Evolutionary conservation across 1,139 yeast genomes (phyloP).

Genomic region (Blastobotrys aristatus): DNA sequence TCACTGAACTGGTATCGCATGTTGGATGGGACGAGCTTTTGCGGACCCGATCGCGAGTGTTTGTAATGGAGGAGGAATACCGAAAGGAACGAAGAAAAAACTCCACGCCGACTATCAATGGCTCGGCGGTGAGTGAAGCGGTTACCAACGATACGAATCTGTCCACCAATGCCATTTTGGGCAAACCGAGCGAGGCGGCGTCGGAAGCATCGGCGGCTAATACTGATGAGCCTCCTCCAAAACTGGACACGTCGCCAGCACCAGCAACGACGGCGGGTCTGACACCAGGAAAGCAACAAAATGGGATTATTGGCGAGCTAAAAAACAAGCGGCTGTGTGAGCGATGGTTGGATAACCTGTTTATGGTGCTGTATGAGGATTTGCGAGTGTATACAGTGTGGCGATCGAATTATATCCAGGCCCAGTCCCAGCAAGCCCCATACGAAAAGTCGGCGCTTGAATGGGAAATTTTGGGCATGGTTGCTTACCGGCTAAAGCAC

Average conservation of each 20-base stretch:
- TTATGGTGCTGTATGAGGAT: slow-evolving; percentile 83
- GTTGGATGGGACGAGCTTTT: slow-evolving; percentile 91
- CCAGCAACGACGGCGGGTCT: not conserved
- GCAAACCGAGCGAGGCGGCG: slow-evolving; percentile 7
- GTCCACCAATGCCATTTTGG: slow-evolving; percentile 6
- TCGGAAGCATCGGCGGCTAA: not conserved
- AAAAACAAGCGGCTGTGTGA: slow-evolving; percentile 82
- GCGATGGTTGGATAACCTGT: slow-evolving; percentile 88
- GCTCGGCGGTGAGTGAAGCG: not conserved
- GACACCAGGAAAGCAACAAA: not conserved
- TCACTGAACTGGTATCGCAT: slow-evolving; percentile 61
- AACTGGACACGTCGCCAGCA: slow-evolving; percentile 5
- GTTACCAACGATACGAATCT: not conserved
- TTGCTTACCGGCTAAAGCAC: slow-evolving; percentile 75
- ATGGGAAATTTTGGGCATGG: slow-evolving; percentile 88
- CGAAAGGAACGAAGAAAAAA: slow-evolving; percentile 32
- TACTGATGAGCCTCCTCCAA: not conserved
- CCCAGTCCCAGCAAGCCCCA: slow-evolving; percentile 67
- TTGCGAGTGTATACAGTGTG: slow-evolving; percentile 79
- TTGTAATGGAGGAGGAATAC: slow-evolving; percentile 94
- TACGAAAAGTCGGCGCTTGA: slow-evolving; percentile 79
- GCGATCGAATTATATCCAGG: slow-evolving; percentile 87
- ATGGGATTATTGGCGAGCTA: slow-evolving; percentile 29
- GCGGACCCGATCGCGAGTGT: slow-evolving; percentile 72
- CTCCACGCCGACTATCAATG: too few relatives aligned